Evolutionary conservation across 495 filamentous ascomycete species (phyloP).

Genomic region (Neurospora africana): DNA sequence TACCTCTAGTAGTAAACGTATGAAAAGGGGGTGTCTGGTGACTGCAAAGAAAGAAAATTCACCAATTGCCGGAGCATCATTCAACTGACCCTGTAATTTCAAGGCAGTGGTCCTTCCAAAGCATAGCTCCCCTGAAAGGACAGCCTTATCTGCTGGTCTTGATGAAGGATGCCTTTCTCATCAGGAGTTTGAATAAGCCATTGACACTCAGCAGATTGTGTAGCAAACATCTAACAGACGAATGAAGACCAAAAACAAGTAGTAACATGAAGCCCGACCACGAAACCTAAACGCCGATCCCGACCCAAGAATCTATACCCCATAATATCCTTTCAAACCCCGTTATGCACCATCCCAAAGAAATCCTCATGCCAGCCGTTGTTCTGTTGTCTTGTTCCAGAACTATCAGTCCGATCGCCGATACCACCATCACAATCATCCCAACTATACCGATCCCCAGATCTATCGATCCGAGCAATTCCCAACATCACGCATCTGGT

Average conservation of each 20-base stretch:
- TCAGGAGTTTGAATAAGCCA: not conserved
- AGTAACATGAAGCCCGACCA: not conserved
- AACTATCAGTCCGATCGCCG: not conserved
- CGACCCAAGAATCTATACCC: not conserved
- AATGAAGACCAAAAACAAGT: not conserved
- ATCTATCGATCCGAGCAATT: not conserved
- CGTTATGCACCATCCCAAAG: not conserved
- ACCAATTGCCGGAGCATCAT: not conserved
- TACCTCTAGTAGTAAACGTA: too few species aligned
- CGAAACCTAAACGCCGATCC: not conserved
- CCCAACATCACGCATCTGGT: not conserved
- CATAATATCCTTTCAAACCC: not conserved
- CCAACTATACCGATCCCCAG: fast-evolving
- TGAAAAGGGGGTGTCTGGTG: too few species aligned
- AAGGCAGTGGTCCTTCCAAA: not conserved
- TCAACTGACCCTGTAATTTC: not conserved
- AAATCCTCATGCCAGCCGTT: not conserved
- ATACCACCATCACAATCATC: not conserved
- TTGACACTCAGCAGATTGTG: not conserved
- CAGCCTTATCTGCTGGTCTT: not conserved
- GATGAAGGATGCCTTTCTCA: not conserved
- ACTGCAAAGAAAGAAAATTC: too few species aligned
- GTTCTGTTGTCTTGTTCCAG: not conserved
- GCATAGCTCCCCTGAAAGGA: too few species aligned
- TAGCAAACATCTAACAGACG: not conserved